Evolutionary conservation across 78 protist species (phyloP).

Genomic region (Speleostelium caveatum): DNA sequence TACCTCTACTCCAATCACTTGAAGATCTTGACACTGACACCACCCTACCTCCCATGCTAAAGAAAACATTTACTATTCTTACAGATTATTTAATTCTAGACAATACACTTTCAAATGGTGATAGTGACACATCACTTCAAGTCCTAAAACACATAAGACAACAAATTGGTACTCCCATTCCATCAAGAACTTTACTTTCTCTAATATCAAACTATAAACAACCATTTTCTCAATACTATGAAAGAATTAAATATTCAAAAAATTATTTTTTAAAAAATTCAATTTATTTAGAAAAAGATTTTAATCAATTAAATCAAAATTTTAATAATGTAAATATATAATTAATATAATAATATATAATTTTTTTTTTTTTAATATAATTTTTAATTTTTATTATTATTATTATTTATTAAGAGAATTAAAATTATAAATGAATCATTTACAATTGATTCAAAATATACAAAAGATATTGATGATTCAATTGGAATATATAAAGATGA

Average conservation of each 20-base stretch:
- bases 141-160: neutral
- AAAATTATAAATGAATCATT: constrained; percentile 20
- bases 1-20: neutral
- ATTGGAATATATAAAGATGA: constrained; percentile 39
- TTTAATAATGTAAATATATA: too few relatives aligned
- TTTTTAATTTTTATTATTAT: too few relatives aligned
- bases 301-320: neutral
- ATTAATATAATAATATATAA: neutral
- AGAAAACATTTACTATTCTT: too few relatives aligned
- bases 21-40: neutral
- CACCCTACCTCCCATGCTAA: neutral
- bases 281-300: too few relatives aligned
- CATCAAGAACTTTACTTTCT: neutral
- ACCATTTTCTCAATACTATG: neutral
- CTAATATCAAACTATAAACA: neutral
- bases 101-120: neutral
- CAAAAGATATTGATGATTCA: constrained; percentile 62
- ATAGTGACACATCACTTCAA: neutral
- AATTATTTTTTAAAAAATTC: too few relatives aligned
- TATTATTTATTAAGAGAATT: neutral
- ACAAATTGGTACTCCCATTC: neutral
- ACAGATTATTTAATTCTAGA: neutral
- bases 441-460: constrained; percentile 38
- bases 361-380: too few relatives aligned
- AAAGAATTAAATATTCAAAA: too few relatives aligned